Evolutionary conservation across 1,139 yeast genomes (phyloP), one percentile per base, ranked within the genome.

Genomic region (Pichia inconspicua): DNA sequence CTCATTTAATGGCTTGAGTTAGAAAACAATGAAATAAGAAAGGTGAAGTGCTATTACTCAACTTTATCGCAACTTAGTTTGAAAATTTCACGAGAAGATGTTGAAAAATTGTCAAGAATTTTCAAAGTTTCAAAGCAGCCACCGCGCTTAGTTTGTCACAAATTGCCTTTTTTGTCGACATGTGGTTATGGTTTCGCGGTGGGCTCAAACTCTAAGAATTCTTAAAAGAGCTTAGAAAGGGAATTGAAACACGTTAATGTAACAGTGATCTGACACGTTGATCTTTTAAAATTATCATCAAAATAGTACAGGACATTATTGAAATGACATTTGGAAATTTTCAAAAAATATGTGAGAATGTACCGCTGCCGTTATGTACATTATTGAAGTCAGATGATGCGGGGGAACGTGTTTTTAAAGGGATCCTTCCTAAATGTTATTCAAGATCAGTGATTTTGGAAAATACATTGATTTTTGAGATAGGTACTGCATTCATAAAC

Each of bases 401-500:
- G 15, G 11, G 50, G 5, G 51, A 52, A 5, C 47, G 55, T 9
- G 50, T 55, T 48, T 67, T 55, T 57, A 59, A 49, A 44, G 96
- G 96, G 4, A 72, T 88, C 31, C 66, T 86, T 42, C 83, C 97
- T 2, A 64, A 66, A 41, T 92, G 97, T 66, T 90, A 87, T 57
- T 84, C 97, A 0, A 73, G 97, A 59, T 75, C 90, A 6, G 88
- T 90, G 35, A 90, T 82, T 57, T 65, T 90, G 41, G 96, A 96
- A 48, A 92, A 92, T 66, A 92, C 97, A 1, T 75, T 87, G 70
- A 86, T 92, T 25, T 90, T 88, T 66, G 89, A 88, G 61, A 74
- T 88, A n/a, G 97, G 97, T 30, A 85, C 82, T 53, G 89, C 95
- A 3, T 84, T 89, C 60, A 78, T 89, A 34, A 89, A 89, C 61